phyloP scores from a whole-genome alignment of 441 rosid genomes.

The Melastoma candidum region DNA sequence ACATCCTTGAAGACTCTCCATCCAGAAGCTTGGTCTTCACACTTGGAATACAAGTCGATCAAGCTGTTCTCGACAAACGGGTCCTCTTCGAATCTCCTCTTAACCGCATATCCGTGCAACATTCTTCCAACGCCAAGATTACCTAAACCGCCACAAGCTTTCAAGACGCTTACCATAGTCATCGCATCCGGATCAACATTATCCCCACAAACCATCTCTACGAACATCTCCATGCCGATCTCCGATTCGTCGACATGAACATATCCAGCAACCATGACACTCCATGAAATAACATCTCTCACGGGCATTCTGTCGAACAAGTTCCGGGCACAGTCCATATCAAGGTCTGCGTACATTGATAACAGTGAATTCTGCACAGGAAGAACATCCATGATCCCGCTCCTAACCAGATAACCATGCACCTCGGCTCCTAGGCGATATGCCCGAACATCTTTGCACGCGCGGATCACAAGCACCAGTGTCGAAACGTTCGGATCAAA shows the following conservation, averaged over 20 bases:
- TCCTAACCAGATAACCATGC: conserved; percentile 40
- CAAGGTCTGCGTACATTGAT: conserved; percentile 24
- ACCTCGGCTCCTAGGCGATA: conserved; percentile 22
- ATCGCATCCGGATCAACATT: conserved; percentile 30
- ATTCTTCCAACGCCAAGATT: conserved; percentile 30
- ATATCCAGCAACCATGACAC: conserved; percentile 39
- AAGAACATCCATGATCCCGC: conserved; percentile 27
- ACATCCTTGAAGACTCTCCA: conserved; percentile 27
- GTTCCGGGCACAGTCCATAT: conserved; percentile 20
- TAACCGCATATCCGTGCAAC: conserved; percentile 37
- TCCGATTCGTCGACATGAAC: conserved; percentile 25
- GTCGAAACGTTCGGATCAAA: conserved; percentile 54
- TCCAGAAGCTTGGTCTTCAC: conserved; percentile 30
- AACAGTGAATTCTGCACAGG: conserved; percentile 54
- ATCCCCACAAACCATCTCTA: conserved; percentile 26
- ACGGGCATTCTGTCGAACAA: conserved; percentile 50
- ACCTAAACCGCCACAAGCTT: conserved; percentile 30
- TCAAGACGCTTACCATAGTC: conserved; percentile 38
- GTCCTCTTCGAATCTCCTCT: conserved; percentile 33
- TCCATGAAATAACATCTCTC: conserved; percentile 52
- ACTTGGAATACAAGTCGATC: conserved; percentile 50
- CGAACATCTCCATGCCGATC: conserved; percentile 26
- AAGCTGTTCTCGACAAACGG: conserved; percentile 36
- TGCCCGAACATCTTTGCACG: conserved; percentile 21
- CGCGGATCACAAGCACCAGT: conserved; percentile 45